These are phyloP conservation scores for Penicilliopsis zonata DNA, from an alignment of 495 filamentous ascomycete species.

Conservation along the genomic window DNA sequence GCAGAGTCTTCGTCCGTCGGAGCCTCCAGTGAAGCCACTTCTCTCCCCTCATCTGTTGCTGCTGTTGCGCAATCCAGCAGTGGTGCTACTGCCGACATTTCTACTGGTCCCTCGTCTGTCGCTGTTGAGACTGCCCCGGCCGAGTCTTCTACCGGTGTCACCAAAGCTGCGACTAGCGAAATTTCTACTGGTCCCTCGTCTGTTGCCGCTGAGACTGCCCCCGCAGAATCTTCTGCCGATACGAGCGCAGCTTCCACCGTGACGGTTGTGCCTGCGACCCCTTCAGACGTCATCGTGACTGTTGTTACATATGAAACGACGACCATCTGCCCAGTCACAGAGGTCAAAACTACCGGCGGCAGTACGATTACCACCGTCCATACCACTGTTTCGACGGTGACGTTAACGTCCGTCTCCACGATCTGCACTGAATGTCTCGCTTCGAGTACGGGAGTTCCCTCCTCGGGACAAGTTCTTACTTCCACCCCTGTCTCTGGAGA, in stretches of 20 bases:
- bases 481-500: too few relatives aligned
- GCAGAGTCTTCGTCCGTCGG: too few relatives aligned
- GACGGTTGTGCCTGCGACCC: neutral
- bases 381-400: slow-evolving; percentile 27
- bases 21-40: too few relatives aligned
- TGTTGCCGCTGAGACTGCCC: slow-evolving; percentile 19
- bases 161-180: slow-evolving; percentile 3
- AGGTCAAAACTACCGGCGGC: slow-evolving; percentile 21
- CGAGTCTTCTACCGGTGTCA: slow-evolving; percentile 1
- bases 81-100: slow-evolving; percentile 6
- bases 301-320: slow-evolving; percentile 24
- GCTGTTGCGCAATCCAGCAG: too few relatives aligned
- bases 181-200: slow-evolving; percentile 3
- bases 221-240: neutral
- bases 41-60: too few relatives aligned
- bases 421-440: slow-evolving; percentile 25
- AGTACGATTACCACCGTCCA: slow-evolving; percentile 20
- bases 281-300: slow-evolving; percentile 9
- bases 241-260: neutral
- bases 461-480: too few relatives aligned
- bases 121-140: slow-evolving; percentile 18
- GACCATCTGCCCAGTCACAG: slow-evolving; percentile 32
- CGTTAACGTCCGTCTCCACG: slow-evolving; percentile 24
- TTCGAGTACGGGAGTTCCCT: too few relatives aligned
- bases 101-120: too few relatives aligned